phyloP scores from a whole-genome alignment of 306 rosid species.

The Rosa multiflora region DNA sequence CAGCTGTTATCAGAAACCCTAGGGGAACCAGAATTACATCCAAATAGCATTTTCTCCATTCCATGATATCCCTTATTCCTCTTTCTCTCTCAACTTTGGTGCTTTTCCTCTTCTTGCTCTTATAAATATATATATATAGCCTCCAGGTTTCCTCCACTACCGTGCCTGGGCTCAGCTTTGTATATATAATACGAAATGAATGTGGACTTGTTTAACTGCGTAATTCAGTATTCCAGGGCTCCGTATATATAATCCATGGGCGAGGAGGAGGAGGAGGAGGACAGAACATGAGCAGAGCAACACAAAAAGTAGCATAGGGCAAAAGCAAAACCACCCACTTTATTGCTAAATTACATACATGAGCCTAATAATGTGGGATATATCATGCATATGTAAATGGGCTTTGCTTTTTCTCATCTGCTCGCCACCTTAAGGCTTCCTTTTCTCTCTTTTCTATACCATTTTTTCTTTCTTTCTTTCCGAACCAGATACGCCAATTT shows the following conservation, averaged over 20 bases:
- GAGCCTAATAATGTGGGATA: conserved; percentile 25
- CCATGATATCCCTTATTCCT: conserved; percentile 32
- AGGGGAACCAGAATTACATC: conserved; percentile 82
- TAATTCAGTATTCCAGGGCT: conserved; percentile 25
- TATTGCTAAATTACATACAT: conserved; percentile 35
- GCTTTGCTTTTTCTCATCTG: not conserved
- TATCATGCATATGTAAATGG: not conserved
- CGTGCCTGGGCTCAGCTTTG: conserved; percentile 10
- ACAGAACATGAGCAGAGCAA: not conserved
- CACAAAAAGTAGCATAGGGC: not conserved
- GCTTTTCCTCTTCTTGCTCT: conserved; percentile 14
- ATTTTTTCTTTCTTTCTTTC: not conserved
- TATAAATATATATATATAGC: not conserved
- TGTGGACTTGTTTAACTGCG: conserved; percentile 43
- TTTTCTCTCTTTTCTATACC: conserved; percentile 5
- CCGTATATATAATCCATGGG: not conserved
- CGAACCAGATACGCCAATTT: not conserved
- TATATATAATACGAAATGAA: conserved; percentile 52
- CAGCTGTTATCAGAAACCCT: conserved; percentile 50
- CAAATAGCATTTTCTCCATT: conserved; percentile 85
- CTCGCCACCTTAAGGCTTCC: not conserved
- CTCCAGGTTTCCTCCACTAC: not conserved
- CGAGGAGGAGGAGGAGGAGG: not conserved
- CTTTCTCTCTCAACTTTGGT: not conserved
- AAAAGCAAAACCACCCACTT: conserved; percentile 34